Evolutionary conservation across 2,329 filamentous ascomycete species (phyloP), one percentile per base, ranked within the genome.

Genomic region (Pseudocercospora ulei): DNA sequence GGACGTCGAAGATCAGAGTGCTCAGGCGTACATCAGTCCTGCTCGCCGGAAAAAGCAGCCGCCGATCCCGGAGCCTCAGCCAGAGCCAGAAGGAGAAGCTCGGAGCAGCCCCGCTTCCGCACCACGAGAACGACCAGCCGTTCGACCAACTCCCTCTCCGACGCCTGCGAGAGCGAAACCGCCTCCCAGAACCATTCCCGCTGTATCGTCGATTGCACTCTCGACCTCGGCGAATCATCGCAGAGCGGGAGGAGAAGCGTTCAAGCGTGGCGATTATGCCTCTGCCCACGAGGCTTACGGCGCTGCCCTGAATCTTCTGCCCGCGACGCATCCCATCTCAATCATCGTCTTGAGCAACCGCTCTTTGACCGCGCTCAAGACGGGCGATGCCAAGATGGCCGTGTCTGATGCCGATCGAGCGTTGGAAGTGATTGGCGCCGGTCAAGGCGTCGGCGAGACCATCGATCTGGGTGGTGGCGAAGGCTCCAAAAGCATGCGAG

Each of bases 321-420:
- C 90, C 1, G 62, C 74, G 8, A 72, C 70, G 3, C 90, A 98
- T 58, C 88, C 88, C 0, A 69, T 96, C 14, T 76, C 76, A 11
- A 90, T 96, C 43, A 69, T 96, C n/a, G 72, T 96, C 4, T 75
- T 93, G 13, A 88, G 83, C 53, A 98, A 98, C 59, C 83, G 85
- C 37, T 82, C 90, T 3, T 70, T 96, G 48, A 95, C 88, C 0
- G 80, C 81, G 3, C 70, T 96, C 39, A 96, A 96, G 62, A 88
- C 82, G 0, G 90, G 90, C 30, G 85, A 93, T 52, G 82, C 88
- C 0, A 94, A 93, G 60, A 75, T 80, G 41, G 86, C 88, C 1
- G 77, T 96, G 11, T 68, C 73, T 1, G 88, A 98, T 58, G 83
- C 87, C 6, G 86, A 96, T 55, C 70, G 73, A 2, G 86, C 85